A percentile compares a stretch with the other conserved stretches of the same genome.
phyloP scores from a whole-genome alignment of 108 stramenopile species.

The Bacterosira constricta region DNA sequence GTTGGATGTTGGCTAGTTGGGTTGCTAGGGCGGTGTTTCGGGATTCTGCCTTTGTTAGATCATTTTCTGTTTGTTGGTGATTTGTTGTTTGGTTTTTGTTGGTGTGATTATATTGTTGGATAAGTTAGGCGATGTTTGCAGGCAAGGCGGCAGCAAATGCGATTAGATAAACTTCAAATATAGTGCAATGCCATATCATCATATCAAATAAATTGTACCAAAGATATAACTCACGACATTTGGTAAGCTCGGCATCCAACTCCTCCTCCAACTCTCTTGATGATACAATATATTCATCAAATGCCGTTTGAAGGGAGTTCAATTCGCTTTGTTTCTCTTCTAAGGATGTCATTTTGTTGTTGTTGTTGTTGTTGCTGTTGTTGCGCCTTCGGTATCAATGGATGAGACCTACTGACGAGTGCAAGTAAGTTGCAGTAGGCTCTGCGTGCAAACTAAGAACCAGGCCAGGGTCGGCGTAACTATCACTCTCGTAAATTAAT shows the following conservation, averaged over 20 bases:
- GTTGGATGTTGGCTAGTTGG: slow-evolving; percentile 86
- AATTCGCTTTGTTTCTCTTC: slow-evolving; percentile 87
- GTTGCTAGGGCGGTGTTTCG: slow-evolving; percentile 81
- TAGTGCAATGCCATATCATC: neutral
- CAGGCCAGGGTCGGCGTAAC: too few species aligned
- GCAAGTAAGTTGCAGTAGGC: too few species aligned
- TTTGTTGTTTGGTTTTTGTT: neutral
- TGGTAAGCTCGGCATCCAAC: slow-evolving; percentile 88
- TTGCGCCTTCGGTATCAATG: too few species aligned
- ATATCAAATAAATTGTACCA: neutral
- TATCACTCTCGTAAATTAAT: too few species aligned
- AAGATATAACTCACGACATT: slow-evolving; percentile 76
- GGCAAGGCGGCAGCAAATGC: neutral
- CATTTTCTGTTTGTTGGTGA: slow-evolving; percentile 62
- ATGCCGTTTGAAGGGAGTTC: slow-evolving; percentile 84
- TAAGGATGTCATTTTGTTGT: slow-evolving; percentile 39
- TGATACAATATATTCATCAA: slow-evolving; percentile 89
- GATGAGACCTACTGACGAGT: too few species aligned
- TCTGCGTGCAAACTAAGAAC: too few species aligned
- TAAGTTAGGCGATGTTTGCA: neutral
- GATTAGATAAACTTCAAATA: neutral
- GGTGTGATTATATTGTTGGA: neutral
- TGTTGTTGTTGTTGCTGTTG: too few species aligned
- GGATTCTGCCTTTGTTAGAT: slow-evolving; percentile 78
- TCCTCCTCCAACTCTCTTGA: slow-evolving; percentile 88